Conservation (phyloP, 179 eudicot species). For the Patellifolia procumbens region DNA sequence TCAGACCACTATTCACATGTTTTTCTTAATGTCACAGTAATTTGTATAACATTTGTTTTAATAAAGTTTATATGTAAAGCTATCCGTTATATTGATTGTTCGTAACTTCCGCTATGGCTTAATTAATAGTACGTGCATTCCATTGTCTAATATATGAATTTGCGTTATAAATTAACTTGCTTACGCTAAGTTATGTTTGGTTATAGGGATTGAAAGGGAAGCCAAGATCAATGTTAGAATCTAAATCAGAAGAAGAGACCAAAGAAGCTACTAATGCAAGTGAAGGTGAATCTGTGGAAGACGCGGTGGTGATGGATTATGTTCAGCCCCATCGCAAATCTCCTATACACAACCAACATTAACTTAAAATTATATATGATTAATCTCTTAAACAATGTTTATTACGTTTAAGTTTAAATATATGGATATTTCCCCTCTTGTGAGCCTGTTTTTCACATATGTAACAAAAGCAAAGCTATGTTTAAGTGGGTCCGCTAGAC, state of each 20-base stretch:
- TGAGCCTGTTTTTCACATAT: not conserved
- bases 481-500: constrained; percentile 1
- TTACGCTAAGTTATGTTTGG: not conserved
- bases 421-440: not conserved
- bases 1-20: too few relatives aligned
- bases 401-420: constrained; percentile 4
- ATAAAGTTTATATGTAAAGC: too few relatives aligned
- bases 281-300: constrained; percentile 38
- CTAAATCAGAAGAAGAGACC: constrained; percentile 19
- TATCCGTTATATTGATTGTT: too few relatives aligned
- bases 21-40: too few relatives aligned
- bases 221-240: constrained; percentile 41
- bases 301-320: constrained; percentile 61
- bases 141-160: too few relatives aligned
- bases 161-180: not conserved
- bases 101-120: too few relatives aligned
- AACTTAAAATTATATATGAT: not conserved
- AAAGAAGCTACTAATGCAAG: constrained; percentile 36
- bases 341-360: constrained; percentile 62
- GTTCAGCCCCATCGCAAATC: constrained; percentile 69
- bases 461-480: not conserved
- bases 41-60: too few relatives aligned
- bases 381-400: not conserved
- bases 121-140: too few relatives aligned
- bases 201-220: constrained; percentile 40